Percentiles rank a stretch among this genome's conserved stretches.
Conservation (phyloP, 1,139 yeast genomes). For the Wickerhamomyces sp. region DNA sequence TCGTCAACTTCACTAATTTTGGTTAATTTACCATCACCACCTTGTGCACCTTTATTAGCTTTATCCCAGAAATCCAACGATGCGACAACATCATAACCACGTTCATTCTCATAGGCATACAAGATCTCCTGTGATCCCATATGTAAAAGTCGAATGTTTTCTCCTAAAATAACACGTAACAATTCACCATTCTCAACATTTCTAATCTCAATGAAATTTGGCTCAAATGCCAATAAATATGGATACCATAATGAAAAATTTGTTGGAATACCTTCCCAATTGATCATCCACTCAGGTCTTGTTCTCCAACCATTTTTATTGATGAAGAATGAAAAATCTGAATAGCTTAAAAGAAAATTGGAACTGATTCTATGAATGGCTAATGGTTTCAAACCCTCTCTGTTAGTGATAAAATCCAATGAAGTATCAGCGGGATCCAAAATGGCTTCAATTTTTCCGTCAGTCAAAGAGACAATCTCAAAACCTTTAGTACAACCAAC, state of each 20-base stretch:
- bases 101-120: conserved; percentile 87
- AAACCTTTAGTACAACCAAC: conserved; percentile 96
- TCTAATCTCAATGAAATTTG: conserved; percentile 85
- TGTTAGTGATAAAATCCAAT: conserved; percentile 86
- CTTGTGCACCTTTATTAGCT: conserved; percentile 10
- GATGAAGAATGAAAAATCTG: conserved; percentile 91
- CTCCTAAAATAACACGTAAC: conserved; percentile 89
- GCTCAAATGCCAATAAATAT: conserved; percentile 84
- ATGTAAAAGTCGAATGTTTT: conserved; percentile 82
- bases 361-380: conserved; percentile 87
- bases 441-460: conserved; percentile 62
- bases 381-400: conserved; percentile 78
- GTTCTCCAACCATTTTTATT: conserved; percentile 96
- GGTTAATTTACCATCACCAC: conserved; percentile 6
- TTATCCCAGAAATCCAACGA: conserved; percentile 80
- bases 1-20: conserved; percentile 18
- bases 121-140: conserved; percentile 90
- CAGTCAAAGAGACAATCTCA: conserved; percentile 71
- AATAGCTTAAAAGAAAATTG: conserved; percentile 80
- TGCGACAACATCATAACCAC: conserved; percentile 87
- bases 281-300: conserved; percentile 87
- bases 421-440: conserved; percentile 97
- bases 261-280: conserved; percentile 96
- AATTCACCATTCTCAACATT: conserved; percentile 85
- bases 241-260: conserved; percentile 93